phyloP scores from a whole-genome alignment of 192 early-diverging fungal species.

The Funneliformis geosporum region DNA sequence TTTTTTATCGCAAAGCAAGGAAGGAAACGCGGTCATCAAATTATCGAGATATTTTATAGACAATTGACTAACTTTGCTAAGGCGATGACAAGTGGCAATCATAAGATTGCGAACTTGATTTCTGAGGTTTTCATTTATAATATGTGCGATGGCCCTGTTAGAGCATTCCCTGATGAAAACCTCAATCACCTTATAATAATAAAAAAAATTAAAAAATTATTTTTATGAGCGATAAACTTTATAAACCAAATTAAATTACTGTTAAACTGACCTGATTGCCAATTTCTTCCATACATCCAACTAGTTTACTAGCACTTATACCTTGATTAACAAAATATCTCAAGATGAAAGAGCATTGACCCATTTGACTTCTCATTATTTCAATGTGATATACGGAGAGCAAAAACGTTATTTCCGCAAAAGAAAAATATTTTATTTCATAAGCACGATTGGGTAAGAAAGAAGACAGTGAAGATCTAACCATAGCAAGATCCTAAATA shows the following conservation, averaged over 20 bases:
- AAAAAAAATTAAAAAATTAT: neutral
- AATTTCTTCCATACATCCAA: constrained; percentile 75
- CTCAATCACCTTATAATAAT: constrained; percentile 40
- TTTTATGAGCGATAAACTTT: neutral
- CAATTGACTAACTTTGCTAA: constrained; percentile 67
- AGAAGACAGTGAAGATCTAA: constrained; percentile 56
- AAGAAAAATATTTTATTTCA: constrained; percentile 64
- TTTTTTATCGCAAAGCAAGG: constrained; percentile 74
- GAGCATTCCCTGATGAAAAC: constrained; percentile 56
- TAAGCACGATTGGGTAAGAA: constrained; percentile 57
- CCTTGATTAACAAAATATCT: constrained; percentile 87
- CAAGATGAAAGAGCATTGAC: constrained; percentile 71
- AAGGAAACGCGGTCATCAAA: constrained; percentile 68
- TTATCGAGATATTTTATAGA: constrained; percentile 63
- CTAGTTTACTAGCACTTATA: constrained; percentile 73
- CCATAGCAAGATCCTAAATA: constrained; percentile 51
- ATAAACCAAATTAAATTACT: neutral
- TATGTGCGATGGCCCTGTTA: constrained; percentile 51
- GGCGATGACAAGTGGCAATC: constrained; percentile 67
- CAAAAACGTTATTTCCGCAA: constrained; percentile 77
- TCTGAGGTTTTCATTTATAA: constrained; percentile 51
- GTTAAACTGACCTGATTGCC: constrained; percentile 54
- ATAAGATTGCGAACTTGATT: constrained; percentile 64
- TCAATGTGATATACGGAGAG: constrained; percentile 86
- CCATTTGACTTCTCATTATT: constrained; percentile 66